These are phyloP conservation scores for Claviceps digitariae DNA, from an alignment of 2,329 filamentous ascomycete genomes.

Conservation along the genomic window DNA sequence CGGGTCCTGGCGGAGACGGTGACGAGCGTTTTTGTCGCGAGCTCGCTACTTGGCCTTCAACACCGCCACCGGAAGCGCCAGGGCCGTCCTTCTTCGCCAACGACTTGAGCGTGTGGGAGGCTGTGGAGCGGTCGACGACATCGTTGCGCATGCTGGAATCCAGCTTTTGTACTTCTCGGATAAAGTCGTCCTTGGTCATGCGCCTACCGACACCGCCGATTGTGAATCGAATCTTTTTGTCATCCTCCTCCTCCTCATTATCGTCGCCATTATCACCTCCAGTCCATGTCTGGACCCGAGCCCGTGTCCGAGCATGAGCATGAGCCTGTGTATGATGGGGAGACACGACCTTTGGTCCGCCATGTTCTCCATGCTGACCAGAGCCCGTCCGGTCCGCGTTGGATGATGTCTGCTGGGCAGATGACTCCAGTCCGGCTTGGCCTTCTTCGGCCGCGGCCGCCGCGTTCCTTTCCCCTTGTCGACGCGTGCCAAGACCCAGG, in stretches of 20 bases:
- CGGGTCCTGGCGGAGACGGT: background rate
- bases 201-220: slow-evolving; percentile 58
- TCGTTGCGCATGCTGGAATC: slow-evolving; percentile 50
- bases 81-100: slow-evolving; percentile 29
- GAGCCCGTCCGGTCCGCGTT: slow-evolving; percentile 40
- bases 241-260: slow-evolving; percentile 38
- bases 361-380: slow-evolving; percentile 20
- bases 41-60: slow-evolving; percentile 2
- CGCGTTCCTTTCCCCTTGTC: slow-evolving; percentile 24
- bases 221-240: slow-evolving; percentile 61
- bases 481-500: slow-evolving; percentile 37
- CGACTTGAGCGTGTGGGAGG: slow-evolving; percentile 33
- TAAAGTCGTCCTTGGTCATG: slow-evolving; percentile 71
- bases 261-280: background rate
- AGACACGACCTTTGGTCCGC: slow-evolving; percentile 25
- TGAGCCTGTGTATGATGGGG: slow-evolving; percentile 21
- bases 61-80: background rate
- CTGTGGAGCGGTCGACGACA: slow-evolving; percentile 37
- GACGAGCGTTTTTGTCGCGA: background rate
- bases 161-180: slow-evolving; percentile 58
- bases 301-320: background rate
- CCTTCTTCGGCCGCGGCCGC: slow-evolving; percentile 17
- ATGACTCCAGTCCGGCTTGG: slow-evolving; percentile 18
- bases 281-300: background rate
- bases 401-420: slow-evolving; percentile 24